Base-by-base conservation (phyloP, 1,284 basidiomycete species). In the Ganoderma multipileum region DNA sequence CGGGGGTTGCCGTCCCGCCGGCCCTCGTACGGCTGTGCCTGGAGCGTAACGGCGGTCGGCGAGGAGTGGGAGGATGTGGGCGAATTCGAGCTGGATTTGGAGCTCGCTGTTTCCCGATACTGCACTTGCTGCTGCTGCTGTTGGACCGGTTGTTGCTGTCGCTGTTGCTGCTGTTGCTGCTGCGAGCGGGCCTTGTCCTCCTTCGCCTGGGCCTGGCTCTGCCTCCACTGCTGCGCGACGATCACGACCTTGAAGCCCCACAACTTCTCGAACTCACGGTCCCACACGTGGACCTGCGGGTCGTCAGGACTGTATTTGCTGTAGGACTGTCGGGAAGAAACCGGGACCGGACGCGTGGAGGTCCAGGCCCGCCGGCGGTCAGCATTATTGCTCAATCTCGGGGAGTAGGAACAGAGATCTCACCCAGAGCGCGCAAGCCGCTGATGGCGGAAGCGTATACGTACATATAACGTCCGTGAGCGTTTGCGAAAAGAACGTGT, bases 361-460 rank as follows among this genome's bases (percentile, higher is more conserved):
- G 28, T 33, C 52, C 52, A 55, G 52, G 14, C 58, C 36, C 14
- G 44, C 36, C 44, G 30, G 3, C 57, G 38, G 44, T 67, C 6
- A 59, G 47, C 52, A 64, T 3, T 28, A 50, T 36, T 33, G 57
- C 63, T 67, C 42, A 57, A 57, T 44, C 62, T 47, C 28, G 41
- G 18, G 23, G 23, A 55, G n/a, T 23, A 36, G 42, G 23, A 8
- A 33, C 52, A 38, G 41, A 62, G 64, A 28, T 75, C 86, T 77
- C 80, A 91, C 90, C 87, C 88, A 90, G 59, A 92, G 80, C 55
- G 86, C 86, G 66, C 86, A 82, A 65, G 85, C 89, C 82, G 91
- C 90, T 92, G 74, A 69, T 69, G 61, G 60, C 23, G 42, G 61
- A n/a, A 30, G 42, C 73, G 63, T n/a, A 63, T 61, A 60, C 14